Evolutionary conservation across 176 grass and related monocot species (phyloP).

Genomic region (Oryza coarctata): DNA sequence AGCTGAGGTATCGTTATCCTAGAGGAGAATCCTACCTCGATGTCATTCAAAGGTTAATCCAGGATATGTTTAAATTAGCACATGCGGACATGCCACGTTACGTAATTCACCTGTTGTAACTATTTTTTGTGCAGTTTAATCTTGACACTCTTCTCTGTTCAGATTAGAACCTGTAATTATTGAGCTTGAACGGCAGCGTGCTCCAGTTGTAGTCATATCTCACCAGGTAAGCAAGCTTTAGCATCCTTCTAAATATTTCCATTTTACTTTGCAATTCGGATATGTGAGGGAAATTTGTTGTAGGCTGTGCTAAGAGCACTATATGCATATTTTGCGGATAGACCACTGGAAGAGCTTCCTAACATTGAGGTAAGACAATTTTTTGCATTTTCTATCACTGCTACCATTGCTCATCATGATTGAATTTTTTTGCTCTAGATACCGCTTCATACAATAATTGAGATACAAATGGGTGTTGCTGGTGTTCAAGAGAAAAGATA

Average conservation of each 20-base stretch:
- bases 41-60: conserved; percentile 83
- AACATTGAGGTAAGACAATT: conserved; percentile 66
- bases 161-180: conserved; percentile 97
- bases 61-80: neutral
- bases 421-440: conserved; percentile 52
- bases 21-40: conserved; percentile 98
- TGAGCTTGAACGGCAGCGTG: conserved; percentile 92
- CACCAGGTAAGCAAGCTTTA: conserved; percentile 73
- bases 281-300: conserved; percentile 21
- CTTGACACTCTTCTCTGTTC: conserved; percentile 28
- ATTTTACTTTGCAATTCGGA: conserved; percentile 21
- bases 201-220: conserved; percentile 98
- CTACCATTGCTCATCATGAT: conserved; percentile 8
- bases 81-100: conserved; percentile 22
- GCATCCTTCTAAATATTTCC: conserved; percentile 12
- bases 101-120: conserved; percentile 16
- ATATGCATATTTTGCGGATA: conserved; percentile 97
- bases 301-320: conserved; percentile 97
- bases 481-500: conserved; percentile 98
- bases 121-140: neutral
- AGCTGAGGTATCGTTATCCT: conserved; percentile 93
- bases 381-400: neutral
- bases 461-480: conserved; percentile 97
- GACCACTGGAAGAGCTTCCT: conserved; percentile 87
- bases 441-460: conserved; percentile 95